These are phyloP conservation scores for Monilinia vaccinii-corymbosi DNA, from an alignment of 2,329 filamentous ascomycete species.

Conservation along the genomic window DNA sequence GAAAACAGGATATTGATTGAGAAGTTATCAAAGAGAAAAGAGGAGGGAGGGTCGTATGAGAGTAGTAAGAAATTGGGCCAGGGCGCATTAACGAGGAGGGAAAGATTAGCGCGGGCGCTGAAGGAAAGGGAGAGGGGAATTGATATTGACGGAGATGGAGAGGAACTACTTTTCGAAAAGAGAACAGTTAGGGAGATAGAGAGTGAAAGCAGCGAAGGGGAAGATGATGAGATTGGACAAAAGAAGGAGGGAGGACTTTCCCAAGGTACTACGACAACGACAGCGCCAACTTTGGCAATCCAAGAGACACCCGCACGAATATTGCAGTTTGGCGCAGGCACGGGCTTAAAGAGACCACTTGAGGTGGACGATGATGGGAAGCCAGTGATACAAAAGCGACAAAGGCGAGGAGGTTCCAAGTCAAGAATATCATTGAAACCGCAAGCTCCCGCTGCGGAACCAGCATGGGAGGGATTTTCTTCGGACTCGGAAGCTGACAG, in stretches of 20 bases:
- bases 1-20: constrained; percentile 78
- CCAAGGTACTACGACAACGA: constrained; percentile 6
- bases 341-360: constrained; percentile 78
- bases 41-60: constrained; percentile 73
- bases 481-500: constrained; percentile 37
- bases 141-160: constrained; percentile 30
- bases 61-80: constrained; percentile 72
- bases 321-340: constrained; percentile 43
- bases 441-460: constrained; percentile 35
- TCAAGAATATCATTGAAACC: constrained; percentile 44
- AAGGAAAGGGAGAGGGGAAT: constrained; percentile 34
- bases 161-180: constrained; percentile 45
- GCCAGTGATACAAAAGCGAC: constrained; percentile 75
- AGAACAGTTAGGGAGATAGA: constrained; percentile 27
- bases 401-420: constrained; percentile 56
- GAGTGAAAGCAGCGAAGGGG: constrained; percentile 27
- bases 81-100: constrained; percentile 60
- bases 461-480: constrained; percentile 53
- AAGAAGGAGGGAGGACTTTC: constrained; percentile 3
- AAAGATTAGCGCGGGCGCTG: constrained; percentile 54
- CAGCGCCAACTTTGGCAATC: not conserved
- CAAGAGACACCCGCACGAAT: constrained; percentile 3
- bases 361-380: constrained; percentile 67
- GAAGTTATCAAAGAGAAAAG: constrained; percentile 67
- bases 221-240: constrained; percentile 14